A percentile compares a stretch with the other conserved stretches of the same genome.
Evolutionary conservation across 257 asterid species (phyloP).

Genomic region (Dorcoceras hygrometricum): DNA sequence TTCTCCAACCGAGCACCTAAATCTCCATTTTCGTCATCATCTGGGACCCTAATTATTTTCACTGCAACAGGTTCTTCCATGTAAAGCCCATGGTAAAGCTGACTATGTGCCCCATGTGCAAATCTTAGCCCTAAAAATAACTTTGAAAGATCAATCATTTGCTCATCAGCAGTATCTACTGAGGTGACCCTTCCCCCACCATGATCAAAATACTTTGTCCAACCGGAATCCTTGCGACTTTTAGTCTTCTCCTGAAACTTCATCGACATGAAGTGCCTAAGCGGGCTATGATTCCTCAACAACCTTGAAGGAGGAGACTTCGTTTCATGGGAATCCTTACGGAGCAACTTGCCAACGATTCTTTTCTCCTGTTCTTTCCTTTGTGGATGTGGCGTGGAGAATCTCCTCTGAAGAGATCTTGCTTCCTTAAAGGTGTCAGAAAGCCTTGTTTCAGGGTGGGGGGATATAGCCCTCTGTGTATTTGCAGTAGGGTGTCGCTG

Average conservation of each 20-base stretch:
- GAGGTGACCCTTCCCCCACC: slow-evolving; percentile 69
- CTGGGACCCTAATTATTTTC: slow-evolving; percentile 54
- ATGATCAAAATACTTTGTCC: slow-evolving; percentile 69
- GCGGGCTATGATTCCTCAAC: slow-evolving; percentile 39
- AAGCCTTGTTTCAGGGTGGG: slow-evolving; percentile 56
- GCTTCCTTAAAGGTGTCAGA: slow-evolving; percentile 80
- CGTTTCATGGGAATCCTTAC: slow-evolving; percentile 30
- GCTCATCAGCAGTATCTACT: slow-evolving; percentile 51
- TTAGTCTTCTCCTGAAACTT: slow-evolving; percentile 43
- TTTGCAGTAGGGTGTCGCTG: slow-evolving; percentile 42
- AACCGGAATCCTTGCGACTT: slow-evolving; percentile 50
- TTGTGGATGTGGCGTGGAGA: slow-evolving; percentile 59
- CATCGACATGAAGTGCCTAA: slow-evolving; percentile 43
- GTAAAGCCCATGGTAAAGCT: slow-evolving; percentile 61
- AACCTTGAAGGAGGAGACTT: slow-evolving; percentile 31
- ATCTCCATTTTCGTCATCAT: slow-evolving; percentile 61
- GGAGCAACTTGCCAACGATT: slow-evolving; percentile 32
- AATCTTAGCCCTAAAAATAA: slow-evolving; percentile 53
- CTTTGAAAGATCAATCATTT: slow-evolving; percentile 52
- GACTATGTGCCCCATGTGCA: slow-evolving; percentile 69
- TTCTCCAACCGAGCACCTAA: slow-evolving; percentile 54
- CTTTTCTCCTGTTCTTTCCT: slow-evolving; percentile 46
- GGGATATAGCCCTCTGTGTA: slow-evolving; percentile 70
- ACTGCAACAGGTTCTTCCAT: slow-evolving; percentile 62
- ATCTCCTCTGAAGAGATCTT: slow-evolving; percentile 48